These are phyloP conservation scores for Penicillium arizonense DNA, from an alignment of 495 filamentous ascomycete species.

Conservation along the genomic window DNA sequence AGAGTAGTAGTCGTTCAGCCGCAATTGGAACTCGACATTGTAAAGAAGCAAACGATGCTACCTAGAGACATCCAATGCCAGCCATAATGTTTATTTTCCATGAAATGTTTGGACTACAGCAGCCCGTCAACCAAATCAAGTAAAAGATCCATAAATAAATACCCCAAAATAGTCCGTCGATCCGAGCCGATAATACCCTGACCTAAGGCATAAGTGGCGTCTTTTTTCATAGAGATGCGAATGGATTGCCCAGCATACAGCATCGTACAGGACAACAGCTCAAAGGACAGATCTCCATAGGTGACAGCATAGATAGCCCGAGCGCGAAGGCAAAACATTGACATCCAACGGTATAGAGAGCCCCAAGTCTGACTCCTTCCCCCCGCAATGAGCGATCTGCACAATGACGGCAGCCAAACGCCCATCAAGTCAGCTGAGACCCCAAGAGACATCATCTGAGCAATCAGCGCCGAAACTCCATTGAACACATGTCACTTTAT, in stretches of 20 bases:
- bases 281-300: not conserved
- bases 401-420: constrained; percentile 7
- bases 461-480: not conserved
- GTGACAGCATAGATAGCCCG: not conserved
- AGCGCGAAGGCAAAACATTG: not conserved
- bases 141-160: not conserved
- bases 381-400: constrained; percentile 6
- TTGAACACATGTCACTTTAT: not conserved
- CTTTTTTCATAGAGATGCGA: not conserved
- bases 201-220: not conserved
- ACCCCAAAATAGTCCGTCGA: not conserved
- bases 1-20: too few relatives aligned
- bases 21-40: too few relatives aligned
- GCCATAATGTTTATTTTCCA: too few relatives aligned
- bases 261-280: not conserved
- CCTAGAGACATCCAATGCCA: too few relatives aligned
- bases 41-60: too few relatives aligned
- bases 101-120: too few relatives aligned
- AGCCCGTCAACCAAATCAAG: too few relatives aligned
- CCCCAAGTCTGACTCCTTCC: not conserved
- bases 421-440: constrained; percentile 4
- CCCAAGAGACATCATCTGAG: not conserved
- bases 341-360: not conserved
- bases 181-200: not conserved
- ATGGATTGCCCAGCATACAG: not conserved